Conservation (phyloP, 306 rosid species). For the Pterocarpus macrocarpus region DNA sequence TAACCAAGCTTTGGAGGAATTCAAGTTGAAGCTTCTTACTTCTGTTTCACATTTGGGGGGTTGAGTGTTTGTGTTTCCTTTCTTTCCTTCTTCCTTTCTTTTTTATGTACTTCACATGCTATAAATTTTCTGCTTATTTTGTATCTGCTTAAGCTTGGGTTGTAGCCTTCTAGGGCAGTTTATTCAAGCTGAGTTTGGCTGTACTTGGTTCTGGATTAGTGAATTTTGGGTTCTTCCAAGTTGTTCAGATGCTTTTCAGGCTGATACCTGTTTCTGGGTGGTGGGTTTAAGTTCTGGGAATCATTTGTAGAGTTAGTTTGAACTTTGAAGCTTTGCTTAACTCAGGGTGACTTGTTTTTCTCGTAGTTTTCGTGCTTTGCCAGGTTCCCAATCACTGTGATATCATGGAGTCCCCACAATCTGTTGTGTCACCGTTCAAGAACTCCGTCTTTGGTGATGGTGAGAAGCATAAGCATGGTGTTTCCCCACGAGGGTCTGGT, state of each 20-base stretch:
- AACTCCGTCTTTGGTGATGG: slow-evolving; percentile 52
- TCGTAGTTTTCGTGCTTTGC: slow-evolving; percentile 40
- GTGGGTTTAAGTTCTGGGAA: slow-evolving; percentile 15
- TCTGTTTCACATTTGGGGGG: slow-evolving; percentile 37
- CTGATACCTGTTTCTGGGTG: slow-evolving; percentile 13
- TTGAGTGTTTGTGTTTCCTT: slow-evolving; percentile 41
- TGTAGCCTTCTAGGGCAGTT: background rate
- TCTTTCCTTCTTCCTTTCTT: slow-evolving; percentile 7
- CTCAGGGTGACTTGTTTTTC: slow-evolving; percentile 34
- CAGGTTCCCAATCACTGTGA: slow-evolving; percentile 50
- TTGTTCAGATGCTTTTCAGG: background rate
- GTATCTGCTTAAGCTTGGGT: slow-evolving; percentile 40
- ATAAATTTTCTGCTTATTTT: slow-evolving; percentile 3
- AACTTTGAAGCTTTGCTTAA: slow-evolving; percentile 7
- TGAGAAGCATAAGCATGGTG: slow-evolving; percentile 59
- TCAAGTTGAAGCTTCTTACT: slow-evolving; percentile 48
- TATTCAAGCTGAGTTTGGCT: slow-evolving; percentile 34
- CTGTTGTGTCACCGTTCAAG: slow-evolving; percentile 82
- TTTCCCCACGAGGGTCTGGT: slow-evolving; percentile 18
- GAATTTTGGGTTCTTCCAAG: slow-evolving; percentile 21
- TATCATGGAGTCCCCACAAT: slow-evolving; percentile 94
- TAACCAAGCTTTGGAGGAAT: slow-evolving; percentile 25
- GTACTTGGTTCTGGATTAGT: slow-evolving; percentile 6
- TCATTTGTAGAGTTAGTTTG: slow-evolving; percentile 22
- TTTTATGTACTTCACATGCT: slow-evolving; percentile 10